Percentiles rank a stretch among this genome's conserved stretches.
phyloP scores from a whole-genome alignment of 306 rosid genomes.

The Prunus salicina region DNA sequence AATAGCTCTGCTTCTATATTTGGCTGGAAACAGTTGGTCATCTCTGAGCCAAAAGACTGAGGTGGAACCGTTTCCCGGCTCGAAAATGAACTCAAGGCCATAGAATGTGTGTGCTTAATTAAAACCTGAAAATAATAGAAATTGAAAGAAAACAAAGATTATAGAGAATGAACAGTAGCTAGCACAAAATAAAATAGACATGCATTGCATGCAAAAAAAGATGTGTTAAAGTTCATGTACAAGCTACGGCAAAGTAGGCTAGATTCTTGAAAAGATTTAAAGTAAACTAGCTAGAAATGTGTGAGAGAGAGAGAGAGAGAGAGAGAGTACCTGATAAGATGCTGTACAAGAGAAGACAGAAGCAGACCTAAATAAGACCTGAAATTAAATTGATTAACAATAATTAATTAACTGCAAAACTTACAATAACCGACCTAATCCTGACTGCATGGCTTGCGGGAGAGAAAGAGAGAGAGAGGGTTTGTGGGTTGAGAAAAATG shows the following conservation, averaged over 20 bases:
- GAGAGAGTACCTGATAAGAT: not conserved
- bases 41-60: not conserved
- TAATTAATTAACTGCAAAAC: not conserved
- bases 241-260: not conserved
- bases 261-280: too few relatives aligned
- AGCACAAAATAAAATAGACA: not conserved
- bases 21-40: conserved; percentile 2
- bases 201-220: not conserved
- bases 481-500: conserved; percentile 14
- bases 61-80: not conserved
- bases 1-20: conserved; percentile 7
- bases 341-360: not conserved
- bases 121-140: not conserved
- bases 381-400: not conserved
- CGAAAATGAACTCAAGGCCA: not conserved
- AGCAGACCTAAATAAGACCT: conserved; percentile 6
- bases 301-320: not conserved
- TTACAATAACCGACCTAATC: not conserved
- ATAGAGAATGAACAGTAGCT: not conserved
- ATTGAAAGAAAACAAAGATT: not conserved
- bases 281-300: not conserved
- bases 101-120: not conserved
- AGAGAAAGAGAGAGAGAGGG: not conserved
- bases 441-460: not conserved
- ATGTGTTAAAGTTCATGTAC: not conserved